Percentiles rank a stretch among this genome's conserved stretches.
Conservation (phyloP, 139 green algal genomes). For the Parachlorella kessleri region DNA sequence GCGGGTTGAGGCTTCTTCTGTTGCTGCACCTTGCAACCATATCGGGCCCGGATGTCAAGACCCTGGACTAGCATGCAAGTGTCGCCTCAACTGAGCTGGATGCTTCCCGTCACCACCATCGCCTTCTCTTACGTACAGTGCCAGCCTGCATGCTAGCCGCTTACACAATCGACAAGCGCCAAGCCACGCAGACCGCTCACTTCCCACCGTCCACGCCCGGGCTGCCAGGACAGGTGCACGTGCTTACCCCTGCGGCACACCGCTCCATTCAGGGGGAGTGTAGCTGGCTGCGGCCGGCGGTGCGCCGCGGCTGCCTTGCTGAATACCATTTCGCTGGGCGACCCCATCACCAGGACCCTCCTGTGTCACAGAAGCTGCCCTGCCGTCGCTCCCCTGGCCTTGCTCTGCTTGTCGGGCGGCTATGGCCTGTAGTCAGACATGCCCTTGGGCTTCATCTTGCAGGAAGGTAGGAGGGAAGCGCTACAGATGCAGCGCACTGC, state of each 20-base stretch:
- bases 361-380: no score
- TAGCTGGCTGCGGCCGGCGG: constrained; percentile 35
- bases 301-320: background rate
- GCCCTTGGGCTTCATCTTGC: background rate
- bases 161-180: background rate
- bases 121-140: no score
- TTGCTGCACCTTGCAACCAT: no score
- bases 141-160: no score
- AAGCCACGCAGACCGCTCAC: background rate
- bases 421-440: background rate
- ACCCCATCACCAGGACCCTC: no score
- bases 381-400: background rate
- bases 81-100: no score
- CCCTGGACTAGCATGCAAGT: background rate
- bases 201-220: no score
- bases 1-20: no score
- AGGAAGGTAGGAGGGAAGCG: background rate
- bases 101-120: no score
- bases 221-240: no score
- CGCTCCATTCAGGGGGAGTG: constrained; percentile 60
- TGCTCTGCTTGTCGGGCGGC: constrained; percentile 15
- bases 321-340: no score
- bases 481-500: background rate
- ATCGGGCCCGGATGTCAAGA: background rate
- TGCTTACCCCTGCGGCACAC: constrained; percentile 57